Evolutionary conservation across 2,329 filamentous ascomycete species (phyloP).

Genomic region (Fusarium subglutinans): DNA sequence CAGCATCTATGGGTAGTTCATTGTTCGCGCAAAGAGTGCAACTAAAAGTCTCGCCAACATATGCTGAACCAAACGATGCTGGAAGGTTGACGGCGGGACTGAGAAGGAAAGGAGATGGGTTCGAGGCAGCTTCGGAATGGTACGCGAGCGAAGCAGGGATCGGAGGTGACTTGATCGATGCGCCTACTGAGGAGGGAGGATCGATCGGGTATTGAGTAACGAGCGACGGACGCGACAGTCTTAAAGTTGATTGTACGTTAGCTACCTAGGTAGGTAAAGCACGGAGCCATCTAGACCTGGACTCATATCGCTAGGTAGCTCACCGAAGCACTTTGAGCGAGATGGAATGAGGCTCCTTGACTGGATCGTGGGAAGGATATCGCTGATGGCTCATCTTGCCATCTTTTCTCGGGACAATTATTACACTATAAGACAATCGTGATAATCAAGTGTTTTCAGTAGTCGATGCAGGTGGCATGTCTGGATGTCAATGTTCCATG

Average conservation of each 20-base stretch:
- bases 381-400: constrained; percentile 65
- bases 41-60: constrained; percentile 93
- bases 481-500: neutral
- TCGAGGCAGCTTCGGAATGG: constrained; percentile 55
- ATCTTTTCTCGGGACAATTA: neutral
- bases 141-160: constrained; percentile 79
- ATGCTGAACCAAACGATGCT: constrained; percentile 90
- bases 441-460: neutral
- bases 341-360: constrained; percentile 81
- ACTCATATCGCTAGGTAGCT: constrained; percentile 47
- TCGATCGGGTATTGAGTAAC: constrained; percentile 74
- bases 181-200: constrained; percentile 55
- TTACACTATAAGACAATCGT: neutral
- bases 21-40: constrained; percentile 98
- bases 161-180: constrained; percentile 49
- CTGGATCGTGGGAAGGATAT: constrained; percentile 64
- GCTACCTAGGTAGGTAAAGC: neutral
- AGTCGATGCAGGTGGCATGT: neutral
- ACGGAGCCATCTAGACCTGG: neutral
- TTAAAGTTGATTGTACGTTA: constrained; percentile 48
- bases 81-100: constrained; percentile 81
- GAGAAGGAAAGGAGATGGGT: constrained; percentile 66
- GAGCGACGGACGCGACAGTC: constrained; percentile 83
- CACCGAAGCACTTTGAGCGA: constrained; percentile 81
- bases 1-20: constrained; percentile 58